phyloP scores from a whole-genome alignment of 306 rosid genomes.

The Dalbergia cochinchinensis region DNA sequence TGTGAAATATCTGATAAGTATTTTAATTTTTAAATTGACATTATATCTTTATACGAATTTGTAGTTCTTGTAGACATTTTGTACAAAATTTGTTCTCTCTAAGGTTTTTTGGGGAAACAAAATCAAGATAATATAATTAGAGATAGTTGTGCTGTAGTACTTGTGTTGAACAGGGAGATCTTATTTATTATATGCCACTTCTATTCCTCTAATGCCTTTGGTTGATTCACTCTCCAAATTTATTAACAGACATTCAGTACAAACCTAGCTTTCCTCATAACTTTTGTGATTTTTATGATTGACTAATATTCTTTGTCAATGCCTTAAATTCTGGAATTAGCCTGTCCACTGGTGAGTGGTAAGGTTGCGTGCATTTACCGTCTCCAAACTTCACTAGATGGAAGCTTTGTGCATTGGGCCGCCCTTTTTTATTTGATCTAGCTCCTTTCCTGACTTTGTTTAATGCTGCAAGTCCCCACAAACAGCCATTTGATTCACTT shows the following conservation, averaged over 20 bases:
- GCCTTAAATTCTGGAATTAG: slow-evolving; percentile 5
- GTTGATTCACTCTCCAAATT: slow-evolving; percentile 23
- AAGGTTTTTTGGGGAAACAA: not conserved
- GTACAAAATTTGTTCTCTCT: not conserved
- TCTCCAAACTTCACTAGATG: no score
- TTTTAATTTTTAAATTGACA: slow-evolving; percentile 8
- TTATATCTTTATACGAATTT: slow-evolving; percentile 10
- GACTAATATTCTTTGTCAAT: not conserved
- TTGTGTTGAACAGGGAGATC: slow-evolving; percentile 6
- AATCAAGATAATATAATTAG: not conserved
- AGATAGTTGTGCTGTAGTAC: slow-evolving; percentile 1
- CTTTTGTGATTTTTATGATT: slow-evolving; percentile 14
- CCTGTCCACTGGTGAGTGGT: no score
- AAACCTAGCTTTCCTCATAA: slow-evolving; percentile 6
- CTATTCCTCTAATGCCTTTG: slow-evolving; percentile 25
- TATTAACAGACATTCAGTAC: not conserved
- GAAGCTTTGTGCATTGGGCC: no score
- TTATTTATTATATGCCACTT: slow-evolving; percentile 11
- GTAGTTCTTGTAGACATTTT: slow-evolving; percentile 16
- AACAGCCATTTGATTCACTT: not conserved
- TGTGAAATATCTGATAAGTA: slow-evolving; percentile 12
- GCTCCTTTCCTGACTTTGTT: not conserved
- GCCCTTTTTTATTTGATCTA: not conserved
- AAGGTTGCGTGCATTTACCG: no score
- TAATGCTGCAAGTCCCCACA: not conserved